phyloP scores from a whole-genome alignment of 2,329 filamentous ascomycete species.

The Cladorrhinum sp. region DNA sequence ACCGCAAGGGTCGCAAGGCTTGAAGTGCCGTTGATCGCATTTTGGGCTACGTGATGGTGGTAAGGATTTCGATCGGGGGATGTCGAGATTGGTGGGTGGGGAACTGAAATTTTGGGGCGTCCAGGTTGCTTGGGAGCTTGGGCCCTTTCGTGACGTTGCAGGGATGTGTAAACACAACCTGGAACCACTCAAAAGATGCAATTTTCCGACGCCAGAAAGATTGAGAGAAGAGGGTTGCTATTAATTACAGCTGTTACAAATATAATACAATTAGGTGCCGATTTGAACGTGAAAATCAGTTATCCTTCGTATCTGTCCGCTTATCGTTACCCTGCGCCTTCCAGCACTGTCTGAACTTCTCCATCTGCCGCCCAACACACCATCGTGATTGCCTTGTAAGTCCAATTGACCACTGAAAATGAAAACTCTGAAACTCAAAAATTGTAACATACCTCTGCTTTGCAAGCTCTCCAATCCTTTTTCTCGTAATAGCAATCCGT shows the following conservation, averaged over 20 bases:
- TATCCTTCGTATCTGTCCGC: constrained; percentile 74
- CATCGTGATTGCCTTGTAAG: constrained; percentile 11
- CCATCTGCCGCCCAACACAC: constrained; percentile 65
- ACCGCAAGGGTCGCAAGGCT: constrained; percentile 19
- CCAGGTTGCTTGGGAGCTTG: constrained; percentile 13
- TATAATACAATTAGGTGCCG: background rate
- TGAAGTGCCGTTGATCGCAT: constrained; percentile 28
- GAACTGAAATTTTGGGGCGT: constrained; percentile 8
- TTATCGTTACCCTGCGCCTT: constrained; percentile 83
- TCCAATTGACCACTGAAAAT: background rate
- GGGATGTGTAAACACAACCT: constrained; percentile 3
- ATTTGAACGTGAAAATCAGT: constrained; percentile 23
- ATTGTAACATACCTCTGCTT: constrained; percentile 65
- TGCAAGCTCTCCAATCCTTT: constrained; percentile 91
- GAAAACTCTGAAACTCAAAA: background rate
- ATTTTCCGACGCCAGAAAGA: too few species aligned
- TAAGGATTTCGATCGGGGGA: constrained; percentile 12
- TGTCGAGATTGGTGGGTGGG: background rate
- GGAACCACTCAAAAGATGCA: too few species aligned
- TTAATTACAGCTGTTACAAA: background rate
- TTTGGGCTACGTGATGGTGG: constrained; percentile 3
- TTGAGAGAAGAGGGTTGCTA: too few species aligned
- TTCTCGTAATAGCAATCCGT: constrained; percentile 95
- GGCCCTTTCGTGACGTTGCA: background rate
- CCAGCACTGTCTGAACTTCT: constrained; percentile 86